Evolutionary conservation across 2,329 filamentous ascomycete genomes (phyloP).

Genomic region (Talaromyces funiculosus): DNA sequence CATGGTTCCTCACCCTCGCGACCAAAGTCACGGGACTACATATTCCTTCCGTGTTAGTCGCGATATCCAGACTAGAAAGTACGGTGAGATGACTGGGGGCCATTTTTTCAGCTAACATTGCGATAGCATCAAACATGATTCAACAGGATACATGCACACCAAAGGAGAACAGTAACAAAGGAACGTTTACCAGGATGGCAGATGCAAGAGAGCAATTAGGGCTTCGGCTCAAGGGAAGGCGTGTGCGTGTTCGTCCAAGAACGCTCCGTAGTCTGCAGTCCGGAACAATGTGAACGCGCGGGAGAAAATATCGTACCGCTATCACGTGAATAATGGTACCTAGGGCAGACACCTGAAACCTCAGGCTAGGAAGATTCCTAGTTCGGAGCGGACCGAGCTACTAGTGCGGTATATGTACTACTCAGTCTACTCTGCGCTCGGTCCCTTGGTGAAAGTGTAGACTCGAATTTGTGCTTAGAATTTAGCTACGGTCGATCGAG

Average conservation of each 20-base stretch:
- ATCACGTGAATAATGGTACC: too few relatives aligned
- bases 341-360: background rate
- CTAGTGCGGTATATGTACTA: too few relatives aligned
- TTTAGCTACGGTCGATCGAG: background rate
- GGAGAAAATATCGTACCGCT: slow-evolving; percentile 31
- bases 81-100: background rate
- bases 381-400: too few relatives aligned
- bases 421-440: too few relatives aligned
- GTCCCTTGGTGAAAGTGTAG: too few relatives aligned
- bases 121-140: background rate
- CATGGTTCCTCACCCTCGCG: slow-evolving; percentile 25
- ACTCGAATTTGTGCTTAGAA: background rate
- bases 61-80: background rate
- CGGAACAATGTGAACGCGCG: slow-evolving; percentile 37
- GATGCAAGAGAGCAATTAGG: slow-evolving; percentile 1
- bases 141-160: background rate
- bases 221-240: slow-evolving; percentile 1
- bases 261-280: slow-evolving; percentile 40
- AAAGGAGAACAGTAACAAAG: background rate
- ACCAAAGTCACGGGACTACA: slow-evolving; percentile 31
- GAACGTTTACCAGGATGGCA: slow-evolving; percentile 8
- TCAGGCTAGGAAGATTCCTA: background rate
- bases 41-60: slow-evolving; percentile 14
- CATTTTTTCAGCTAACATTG: background rate
- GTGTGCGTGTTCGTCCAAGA: slow-evolving; percentile 29